Evolutionary conservation across 257 asterid species (phyloP), one percentile per base, ranked within the genome.

Genomic region (Solanum rostratum): DNA sequence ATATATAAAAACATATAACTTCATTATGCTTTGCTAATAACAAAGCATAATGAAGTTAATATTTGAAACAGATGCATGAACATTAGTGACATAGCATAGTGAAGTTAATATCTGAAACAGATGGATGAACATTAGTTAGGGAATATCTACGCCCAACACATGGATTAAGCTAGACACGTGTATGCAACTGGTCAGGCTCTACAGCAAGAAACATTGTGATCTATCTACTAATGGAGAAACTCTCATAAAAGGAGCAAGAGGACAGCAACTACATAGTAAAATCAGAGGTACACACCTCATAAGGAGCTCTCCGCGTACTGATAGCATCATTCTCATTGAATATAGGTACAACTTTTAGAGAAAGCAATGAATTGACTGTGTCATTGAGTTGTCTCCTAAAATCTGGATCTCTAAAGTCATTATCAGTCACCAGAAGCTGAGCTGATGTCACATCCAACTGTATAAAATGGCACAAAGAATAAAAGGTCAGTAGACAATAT

Each of bases 301-400:
- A 94, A 11, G 98, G 98, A 85, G 98, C 97, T 87, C 84, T 89
- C 79, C 97, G 89, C 55, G 96, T 92, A 85, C 98, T 94, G 83
- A 94, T 87, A 46, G 97, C 97, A 54, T 94, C 98, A 81, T 94
- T 94, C 87, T 94, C 98, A 69, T 94, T 94, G 88, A 94, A 91
- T 86, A 94, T 90, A 6, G 98, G 98, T 79, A 94, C 91, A 54
- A 93, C 94, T 88, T 93, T 92, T 84, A 92, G 86, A 68, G 90
- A 82, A 80, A 92, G 89, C 88, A 94, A 85, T 2, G 90, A 81
- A 30, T 92, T 87, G 81, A 94, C 98, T 8, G 96, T 89, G 81
- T 92, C 94, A 79, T 84, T 87, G 27, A 94, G 96, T 84, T 94
- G 98, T 43, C 52, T 88, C 88, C 97, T 88, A 88, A 94, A 94